Base-by-base conservation (phyloP, 2,329 filamentous ascomycete genomes). In the Alternaria sp. region DNA sequence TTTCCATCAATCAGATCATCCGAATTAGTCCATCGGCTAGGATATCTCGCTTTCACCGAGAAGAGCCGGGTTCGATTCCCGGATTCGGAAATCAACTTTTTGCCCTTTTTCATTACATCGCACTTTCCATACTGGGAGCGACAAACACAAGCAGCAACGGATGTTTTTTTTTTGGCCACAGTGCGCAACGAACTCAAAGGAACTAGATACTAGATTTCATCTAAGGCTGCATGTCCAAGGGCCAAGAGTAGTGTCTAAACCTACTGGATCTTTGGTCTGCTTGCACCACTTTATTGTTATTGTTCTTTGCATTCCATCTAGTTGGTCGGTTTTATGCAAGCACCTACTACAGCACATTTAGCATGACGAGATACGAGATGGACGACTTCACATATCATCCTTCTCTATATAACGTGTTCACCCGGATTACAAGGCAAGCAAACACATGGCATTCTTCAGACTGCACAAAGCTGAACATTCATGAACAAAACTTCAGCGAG, bases 11-110 rank as follows among this genome's bases (percentile, higher is more conserved):
- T 12, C 20, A 38, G 14, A 53, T 38, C 32, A 39, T 59, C 56
- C 56, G 43, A 39, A 36, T 18, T 59, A 53, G 56, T 59, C 56
- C 44, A 59, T 59, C 56, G 56, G 56, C 51, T 59, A 59, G 56
- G 56, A 59, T 59, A 54, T 54, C 56, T 54, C 56, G 56, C 56
- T 59, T 59, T 59, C 56, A 59, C 28, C 56, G 56, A 54, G 56
- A 54, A 53, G 56, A 53, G 56, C 56, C 56, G 56, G 56, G 56
- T 59, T 59, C 56, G 53, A 55, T 42, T 55, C 53, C 53, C 53
- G 43, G 53, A 47, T 47, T 55, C 53, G 53, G 53, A 55, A 48
- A n/a, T 20, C 3, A 11, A 34, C 2, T 24, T 55, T 46, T 44
- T 54, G 20, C 12, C 0, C 8, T 7, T 5, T 39, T 20, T 8